Base-by-base conservation (phyloP, 1,284 basidiomycete species). In the Cystobasidium slooffiae region DNA sequence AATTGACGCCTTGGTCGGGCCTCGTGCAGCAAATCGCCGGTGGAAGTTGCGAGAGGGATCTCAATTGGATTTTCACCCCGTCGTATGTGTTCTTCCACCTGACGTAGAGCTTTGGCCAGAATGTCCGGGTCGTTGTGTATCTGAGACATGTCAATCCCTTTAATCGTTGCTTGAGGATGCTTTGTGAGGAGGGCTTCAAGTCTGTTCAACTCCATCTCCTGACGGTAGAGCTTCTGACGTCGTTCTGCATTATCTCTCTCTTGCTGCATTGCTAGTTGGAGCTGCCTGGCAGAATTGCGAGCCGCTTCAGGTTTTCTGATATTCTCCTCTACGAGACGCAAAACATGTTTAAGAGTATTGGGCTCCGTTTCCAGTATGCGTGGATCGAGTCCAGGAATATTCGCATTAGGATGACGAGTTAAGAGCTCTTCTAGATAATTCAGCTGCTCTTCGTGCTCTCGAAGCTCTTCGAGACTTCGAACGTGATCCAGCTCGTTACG, bases 391-490 rank as follows among this genome's bases (percentile, higher is more conserved):
- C 70, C 70, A n/a, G 62, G 56, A 56, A 73, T 66, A 31, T 51
- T 53, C 6, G 70, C 70, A 24, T 56, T 12, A 37, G 70, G 70
- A 41, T 73, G 39, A 12, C 47, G 37, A 12, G 41, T 44, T 14
- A 73, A 53, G n/a, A 73, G 20, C 9, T 73, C 55, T 43, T 73
- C 70, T 5, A 73, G 70, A 62, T 61, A 31, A n/a, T 64, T 53
- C 20, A 73, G 52, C 63, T 73, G 49, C 31, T 73, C 63, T 46
- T 66, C 53, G 20, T 22, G 31, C 31, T 31, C 51, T 9, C 52
- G 49, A 16, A 43, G 31, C 9, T 66, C 64, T 22, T 66, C 64
- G 4, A 51, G 18, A 66, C 31, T 43, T 49, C 64, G 64, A 16
- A 66, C 51, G 51, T 66, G 24, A 14, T 66, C 44, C 14, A 52